Percentiles rank a stretch among this genome's conserved stretches.
These are phyloP conservation scores for Linnemannia elongata DNA, from an alignment of 192 early-diverging fungal genomes.

Conservation along the genomic window DNA sequence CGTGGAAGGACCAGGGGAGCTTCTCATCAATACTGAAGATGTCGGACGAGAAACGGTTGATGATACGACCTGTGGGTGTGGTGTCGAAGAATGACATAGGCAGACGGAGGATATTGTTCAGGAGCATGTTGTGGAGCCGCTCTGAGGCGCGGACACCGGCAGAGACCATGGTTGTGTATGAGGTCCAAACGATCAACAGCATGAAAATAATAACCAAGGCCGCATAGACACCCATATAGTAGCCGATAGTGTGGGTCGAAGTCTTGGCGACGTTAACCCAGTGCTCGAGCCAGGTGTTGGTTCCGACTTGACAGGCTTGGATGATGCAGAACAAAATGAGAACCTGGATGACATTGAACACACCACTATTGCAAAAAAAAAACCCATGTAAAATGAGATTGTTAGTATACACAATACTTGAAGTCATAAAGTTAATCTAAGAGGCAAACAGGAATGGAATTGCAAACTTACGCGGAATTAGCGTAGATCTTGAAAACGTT, in stretches of 20 bases:
- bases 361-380: not conserved
- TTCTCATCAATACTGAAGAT: conserved; percentile 78
- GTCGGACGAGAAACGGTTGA: conserved; percentile 91
- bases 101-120: conserved; percentile 59
- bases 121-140: conserved; percentile 37
- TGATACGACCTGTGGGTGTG: conserved; percentile 83
- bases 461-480: conserved; percentile 63
- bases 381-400: not conserved
- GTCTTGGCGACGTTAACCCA: conserved; percentile 17
- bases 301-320: conserved; percentile 36
- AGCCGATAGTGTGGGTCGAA: conserved; percentile 24
- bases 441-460: conserved; percentile 42
- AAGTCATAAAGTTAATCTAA: not conserved
- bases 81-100: conserved; percentile 77
- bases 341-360: conserved; percentile 6
- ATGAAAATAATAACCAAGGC: conserved; percentile 32
- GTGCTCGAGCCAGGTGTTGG: conserved; percentile 36
- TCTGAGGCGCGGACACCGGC: conserved; percentile 46
- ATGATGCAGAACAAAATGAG: conserved; percentile 16
- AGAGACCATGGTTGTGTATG: conserved; percentile 32
- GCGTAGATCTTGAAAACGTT: conserved; percentile 84
- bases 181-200: conserved; percentile 20
- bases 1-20: conserved; percentile 45
- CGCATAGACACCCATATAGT: conserved; percentile 59
- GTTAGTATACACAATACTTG: not conserved